Percentiles rank a stretch among this genome's conserved stretches.
These are phyloP conservation scores for Ophiostoma populinum DNA, from an alignment of 2,329 filamentous ascomycete species.

Conservation along the genomic window DNA sequence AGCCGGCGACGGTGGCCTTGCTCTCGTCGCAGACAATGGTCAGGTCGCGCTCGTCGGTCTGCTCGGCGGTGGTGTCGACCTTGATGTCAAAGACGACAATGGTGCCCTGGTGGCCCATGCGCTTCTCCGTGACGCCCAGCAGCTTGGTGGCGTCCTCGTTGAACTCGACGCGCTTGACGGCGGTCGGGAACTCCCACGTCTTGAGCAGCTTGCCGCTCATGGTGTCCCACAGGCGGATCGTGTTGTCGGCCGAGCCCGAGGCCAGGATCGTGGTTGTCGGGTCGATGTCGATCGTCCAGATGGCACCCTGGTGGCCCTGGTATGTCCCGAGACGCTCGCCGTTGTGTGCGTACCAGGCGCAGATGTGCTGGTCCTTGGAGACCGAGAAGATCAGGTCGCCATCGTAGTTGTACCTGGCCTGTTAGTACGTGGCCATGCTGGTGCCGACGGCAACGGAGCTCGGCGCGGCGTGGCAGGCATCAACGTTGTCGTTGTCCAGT, in stretches of 20 bases:
- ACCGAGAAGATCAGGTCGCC: slow-evolving; percentile 45
- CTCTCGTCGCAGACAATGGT: slow-evolving; percentile 87
- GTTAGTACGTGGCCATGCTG: background rate
- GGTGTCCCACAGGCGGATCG: slow-evolving; percentile 91
- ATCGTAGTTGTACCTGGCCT: slow-evolving; percentile 65
- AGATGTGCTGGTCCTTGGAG: slow-evolving; percentile 43
- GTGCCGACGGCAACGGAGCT: too few relatives aligned
- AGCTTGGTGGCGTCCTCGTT: slow-evolving; percentile 81
- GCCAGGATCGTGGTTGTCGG: slow-evolving; percentile 82
- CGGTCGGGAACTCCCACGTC: slow-evolving; percentile 94
- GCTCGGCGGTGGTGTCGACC: slow-evolving; percentile 64
- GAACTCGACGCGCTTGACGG: slow-evolving; percentile 96
- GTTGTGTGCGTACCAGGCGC: slow-evolving; percentile 94
- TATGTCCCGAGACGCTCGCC: slow-evolving; percentile 95
- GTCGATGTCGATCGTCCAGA: slow-evolving; percentile 97
- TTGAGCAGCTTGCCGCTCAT: slow-evolving; percentile 85
- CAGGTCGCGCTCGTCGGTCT: slow-evolving; percentile 66
- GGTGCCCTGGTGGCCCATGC: slow-evolving; percentile 87
- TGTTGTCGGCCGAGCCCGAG: slow-evolving; percentile 94
- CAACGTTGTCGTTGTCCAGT: too few relatives aligned
- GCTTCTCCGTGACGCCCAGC: slow-evolving; percentile 93
- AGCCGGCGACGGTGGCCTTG: slow-evolving; percentile 94
- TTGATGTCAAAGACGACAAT: slow-evolving; percentile 87
- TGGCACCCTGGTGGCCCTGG: slow-evolving; percentile 88
- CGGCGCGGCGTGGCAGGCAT: too few relatives aligned